Base-by-base conservation (phyloP, 2,329 filamentous ascomycete genomes). In the Shiraia bambusicola region DNA sequence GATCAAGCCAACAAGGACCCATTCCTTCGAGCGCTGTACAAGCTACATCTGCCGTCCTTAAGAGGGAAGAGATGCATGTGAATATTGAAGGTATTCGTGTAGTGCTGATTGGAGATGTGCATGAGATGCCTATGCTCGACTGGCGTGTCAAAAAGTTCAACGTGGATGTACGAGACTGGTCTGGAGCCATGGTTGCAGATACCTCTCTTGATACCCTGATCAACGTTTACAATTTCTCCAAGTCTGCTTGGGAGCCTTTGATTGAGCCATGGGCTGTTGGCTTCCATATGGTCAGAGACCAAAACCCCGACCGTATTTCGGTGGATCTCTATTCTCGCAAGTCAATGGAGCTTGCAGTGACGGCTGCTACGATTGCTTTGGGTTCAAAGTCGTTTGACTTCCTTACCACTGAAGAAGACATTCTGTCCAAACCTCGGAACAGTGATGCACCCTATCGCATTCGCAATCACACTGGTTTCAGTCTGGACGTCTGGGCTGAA, bases 161-260 rank as follows among this genome's bases (percentile, higher is more conserved):
- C 4, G 80, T 92, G 2, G 83, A 86, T 32, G 88, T 94, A 3
- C 83, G 86, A 52, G 89, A 98, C 63, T 99, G 93, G 93, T 92
- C 92, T 1, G 85, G 84, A 4, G 86, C 84, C 15, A 77, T 98
- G 67, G 90, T 84, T 59, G 92, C 88, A 0, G 89, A 96, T 62
- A 87, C 89, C 0, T 86, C 82, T n/a, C 84, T 98, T 34, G 89
- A 96, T 49, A 89, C 92, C 51, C 95, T 95, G 68, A 81, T 94
- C 57, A 98, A 97, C 59, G 86, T 98, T 17, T 98, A 95, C 76
- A 98, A 98, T 69, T 98, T 98, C 71, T 93, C 93, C 11, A 98
- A 98, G 67, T 98, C 93, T 0, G 89, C 90, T 3, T 98, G 93
- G 93, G 93, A 98, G 67, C 93, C 93, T 3, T 72, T 98, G 25